These are phyloP conservation scores for Epichloe sibirici DNA, from an alignment of 2,329 filamentous ascomycete species.

Conservation along the genomic window DNA sequence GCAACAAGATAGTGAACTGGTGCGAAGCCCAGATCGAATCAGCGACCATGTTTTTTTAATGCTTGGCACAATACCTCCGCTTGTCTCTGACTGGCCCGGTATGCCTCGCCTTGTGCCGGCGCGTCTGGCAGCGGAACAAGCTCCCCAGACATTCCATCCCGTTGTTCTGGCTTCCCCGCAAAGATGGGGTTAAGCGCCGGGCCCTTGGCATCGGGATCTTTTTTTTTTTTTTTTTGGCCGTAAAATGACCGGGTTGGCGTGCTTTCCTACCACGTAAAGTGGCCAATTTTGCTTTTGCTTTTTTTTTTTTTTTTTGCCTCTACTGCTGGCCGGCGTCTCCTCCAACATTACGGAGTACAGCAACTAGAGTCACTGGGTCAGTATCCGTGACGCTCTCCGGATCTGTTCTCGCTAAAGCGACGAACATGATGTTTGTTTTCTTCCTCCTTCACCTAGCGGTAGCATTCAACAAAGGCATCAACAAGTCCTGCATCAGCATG, in stretches of 20 bases:
- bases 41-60: background rate
- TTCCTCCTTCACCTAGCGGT: no score
- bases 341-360: background rate
- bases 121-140: background rate
- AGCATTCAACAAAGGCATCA: no score
- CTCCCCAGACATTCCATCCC: background rate
- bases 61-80: background rate
- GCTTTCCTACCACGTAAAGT: background rate
- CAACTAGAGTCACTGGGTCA: background rate
- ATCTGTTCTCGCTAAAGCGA: no score
- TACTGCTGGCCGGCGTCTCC: background rate
- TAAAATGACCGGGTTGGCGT: background rate
- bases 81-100: background rate
- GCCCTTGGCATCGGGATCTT: background rate
- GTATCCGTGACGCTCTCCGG: no score
- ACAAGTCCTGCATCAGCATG: no score
- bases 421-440: no score
- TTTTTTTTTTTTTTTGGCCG: background rate
- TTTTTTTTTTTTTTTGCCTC: background rate
- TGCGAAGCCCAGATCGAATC: background rate
- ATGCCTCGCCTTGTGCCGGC: slow-evolving; percentile 8
- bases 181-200: slow-evolving; percentile 1
- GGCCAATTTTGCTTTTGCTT: background rate
- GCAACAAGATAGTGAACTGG: background rate
- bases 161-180: slow-evolving; percentile 1